Percentiles rank a stretch among this genome's conserved stretches.
phyloP scores from a whole-genome alignment of 371 early-diverging fungal species.

The Pancytospora philotis region DNA sequence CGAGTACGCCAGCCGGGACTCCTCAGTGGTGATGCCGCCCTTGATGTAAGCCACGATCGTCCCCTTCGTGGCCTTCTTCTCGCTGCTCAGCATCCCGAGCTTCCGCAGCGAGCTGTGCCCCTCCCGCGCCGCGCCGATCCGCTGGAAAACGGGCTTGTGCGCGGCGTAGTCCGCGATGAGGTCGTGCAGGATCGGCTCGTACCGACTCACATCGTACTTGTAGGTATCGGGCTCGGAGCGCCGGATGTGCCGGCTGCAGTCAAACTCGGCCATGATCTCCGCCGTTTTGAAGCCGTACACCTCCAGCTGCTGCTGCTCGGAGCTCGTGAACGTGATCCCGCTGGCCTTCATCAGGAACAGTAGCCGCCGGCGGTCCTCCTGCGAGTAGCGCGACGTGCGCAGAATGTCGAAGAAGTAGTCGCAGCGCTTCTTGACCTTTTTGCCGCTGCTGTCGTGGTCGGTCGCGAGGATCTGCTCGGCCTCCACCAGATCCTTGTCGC shows the following conservation, averaged over 20 bases:
- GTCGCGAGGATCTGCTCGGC: constrained; percentile 53
- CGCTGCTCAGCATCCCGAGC: neutral
- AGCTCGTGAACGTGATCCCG: constrained; percentile 22
- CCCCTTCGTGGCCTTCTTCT: neutral
- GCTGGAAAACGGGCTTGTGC: constrained; percentile 28
- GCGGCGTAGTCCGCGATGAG: constrained; percentile 40
- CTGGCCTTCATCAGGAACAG: constrained; percentile 40
- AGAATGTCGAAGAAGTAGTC: constrained; percentile 46
- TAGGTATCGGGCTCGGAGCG: constrained; percentile 16
- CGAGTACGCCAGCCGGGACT: constrained; percentile 49
- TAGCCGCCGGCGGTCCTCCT: constrained; percentile 52
- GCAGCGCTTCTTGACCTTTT: constrained; percentile 22
- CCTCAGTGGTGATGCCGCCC: constrained; percentile 37
- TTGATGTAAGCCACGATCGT: constrained; percentile 23
- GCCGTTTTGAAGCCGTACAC: constrained; percentile 19
- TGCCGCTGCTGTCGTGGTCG: constrained; percentile 44
- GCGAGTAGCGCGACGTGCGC: constrained; percentile 16
- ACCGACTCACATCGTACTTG: constrained; percentile 49
- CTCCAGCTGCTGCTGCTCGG: constrained; percentile 34
- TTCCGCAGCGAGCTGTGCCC: neutral
- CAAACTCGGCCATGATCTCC: constrained; percentile 34
- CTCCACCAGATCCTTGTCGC: constrained; percentile 29
- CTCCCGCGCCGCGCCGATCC: neutral
- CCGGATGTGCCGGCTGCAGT: constrained; percentile 8
- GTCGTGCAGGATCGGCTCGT: constrained; percentile 49